Percentiles rank a stretch among this genome's conserved stretches.
phyloP scores from a whole-genome alignment of 257 asterid species.

The Nicotiana otophora region DNA sequence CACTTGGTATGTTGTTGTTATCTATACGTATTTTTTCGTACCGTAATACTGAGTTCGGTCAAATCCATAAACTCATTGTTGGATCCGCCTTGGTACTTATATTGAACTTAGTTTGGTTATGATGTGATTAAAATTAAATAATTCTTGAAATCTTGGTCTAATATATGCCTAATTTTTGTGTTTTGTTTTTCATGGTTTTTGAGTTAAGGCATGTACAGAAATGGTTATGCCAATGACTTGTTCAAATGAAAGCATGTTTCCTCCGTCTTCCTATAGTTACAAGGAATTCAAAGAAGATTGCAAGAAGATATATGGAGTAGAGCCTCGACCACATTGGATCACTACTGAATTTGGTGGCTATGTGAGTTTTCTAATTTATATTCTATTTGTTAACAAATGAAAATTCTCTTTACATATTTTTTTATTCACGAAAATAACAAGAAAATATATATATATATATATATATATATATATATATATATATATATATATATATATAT shows the following conservation, averaged over 20 bases:
- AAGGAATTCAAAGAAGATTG: constrained; percentile 35
- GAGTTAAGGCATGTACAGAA: constrained; percentile 69
- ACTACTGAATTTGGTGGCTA: constrained; percentile 68
- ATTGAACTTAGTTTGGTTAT: neutral
- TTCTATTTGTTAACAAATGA: neutral
- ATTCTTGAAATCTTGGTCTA: neutral
- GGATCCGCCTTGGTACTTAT: too few relatives aligned
- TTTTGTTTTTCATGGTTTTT: neutral
- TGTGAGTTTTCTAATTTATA: constrained; percentile 25
- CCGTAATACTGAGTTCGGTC: too few relatives aligned
- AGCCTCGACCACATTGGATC: constrained; percentile 74
- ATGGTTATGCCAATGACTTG: constrained; percentile 76
- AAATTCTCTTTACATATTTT: neutral
- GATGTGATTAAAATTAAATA: neutral
- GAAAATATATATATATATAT: too few relatives aligned
- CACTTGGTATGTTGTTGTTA: too few relatives aligned
- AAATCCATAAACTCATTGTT: too few relatives aligned
- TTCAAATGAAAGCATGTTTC: constrained; percentile 64
- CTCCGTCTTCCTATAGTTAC: constrained; percentile 53
- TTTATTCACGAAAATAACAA: neutral
- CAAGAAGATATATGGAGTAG: constrained; percentile 38
- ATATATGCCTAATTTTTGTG: neutral
- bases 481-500: too few relatives aligned
- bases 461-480: too few relatives aligned
- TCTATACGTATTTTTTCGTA: too few relatives aligned